Conservation (phyloP, 441 rosid genomes). For the Erodium texanum region DNA sequence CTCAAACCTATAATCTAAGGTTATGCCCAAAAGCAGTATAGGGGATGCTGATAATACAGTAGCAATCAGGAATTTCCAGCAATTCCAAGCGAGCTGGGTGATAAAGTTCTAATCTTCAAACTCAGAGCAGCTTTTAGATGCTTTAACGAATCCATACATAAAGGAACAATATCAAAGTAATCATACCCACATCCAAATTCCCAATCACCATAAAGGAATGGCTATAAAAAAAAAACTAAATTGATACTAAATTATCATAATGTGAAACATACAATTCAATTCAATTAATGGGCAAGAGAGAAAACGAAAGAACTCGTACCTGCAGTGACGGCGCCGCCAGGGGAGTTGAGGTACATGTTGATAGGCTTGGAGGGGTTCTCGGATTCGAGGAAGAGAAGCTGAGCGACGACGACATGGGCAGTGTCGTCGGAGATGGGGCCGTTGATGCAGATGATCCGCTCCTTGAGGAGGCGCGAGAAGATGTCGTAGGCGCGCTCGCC, state of each 20-base stretch:
- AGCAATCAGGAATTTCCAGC: not conserved
- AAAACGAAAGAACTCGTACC: slow-evolving; percentile 28
- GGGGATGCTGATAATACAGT: not conserved
- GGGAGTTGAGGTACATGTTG: slow-evolving; percentile 92
- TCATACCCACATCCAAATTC: not conserved
- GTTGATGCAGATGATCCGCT: slow-evolving; percentile 87
- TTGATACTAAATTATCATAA: not conserved
- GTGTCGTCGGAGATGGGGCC: slow-evolving; percentile 88
- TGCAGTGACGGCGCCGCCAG: slow-evolving; percentile 96
- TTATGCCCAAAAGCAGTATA: not conserved
- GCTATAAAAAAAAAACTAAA: too few species aligned
- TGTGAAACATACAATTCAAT: not conserved
- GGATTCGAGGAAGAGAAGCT: slow-evolving; percentile 91
- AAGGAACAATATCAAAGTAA: not conserved
- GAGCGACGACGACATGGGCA: slow-evolving; percentile 88
- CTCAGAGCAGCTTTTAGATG: not conserved
- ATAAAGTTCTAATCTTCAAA: not conserved
- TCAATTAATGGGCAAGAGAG: not conserved
- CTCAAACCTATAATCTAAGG: not conserved
- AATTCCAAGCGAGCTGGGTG: not conserved
- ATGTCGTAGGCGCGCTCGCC: slow-evolving; percentile 98
- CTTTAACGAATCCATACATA: not conserved
- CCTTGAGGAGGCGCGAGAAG: slow-evolving; percentile 85
- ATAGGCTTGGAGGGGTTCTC: slow-evolving; percentile 97
- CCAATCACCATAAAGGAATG: not conserved